A percentile compares a stretch with the other conserved stretches of the same genome.
phyloP scores from a whole-genome alignment of 2,329 filamentous ascomycete species.

The Didymosphaeria variabile region DNA sequence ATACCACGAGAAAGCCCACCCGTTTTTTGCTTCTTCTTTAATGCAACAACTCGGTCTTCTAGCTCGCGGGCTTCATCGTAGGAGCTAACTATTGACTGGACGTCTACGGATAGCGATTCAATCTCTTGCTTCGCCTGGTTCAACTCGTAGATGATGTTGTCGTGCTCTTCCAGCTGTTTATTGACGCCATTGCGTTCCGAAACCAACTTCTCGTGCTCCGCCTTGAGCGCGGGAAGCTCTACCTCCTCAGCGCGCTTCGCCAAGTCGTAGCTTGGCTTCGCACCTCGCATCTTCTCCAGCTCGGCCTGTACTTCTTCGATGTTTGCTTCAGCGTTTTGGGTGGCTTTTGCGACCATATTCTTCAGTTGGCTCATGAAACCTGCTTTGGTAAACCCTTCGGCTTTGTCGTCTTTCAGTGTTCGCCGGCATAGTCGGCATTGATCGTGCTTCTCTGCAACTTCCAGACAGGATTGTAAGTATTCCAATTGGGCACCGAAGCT shows the following conservation, averaged over 20 bases:
- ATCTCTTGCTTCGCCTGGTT: conserved; percentile 75
- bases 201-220: conserved; percentile 66
- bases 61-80: conserved; percentile 76
- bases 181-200: conserved; percentile 50
- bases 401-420: conserved; percentile 66
- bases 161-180: conserved; percentile 66
- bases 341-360: conserved; percentile 58
- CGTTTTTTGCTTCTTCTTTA: conserved; percentile 78
- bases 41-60: conserved; percentile 75
- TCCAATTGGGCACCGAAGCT: conserved; percentile 74
- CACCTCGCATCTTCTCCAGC: conserved; percentile 66
- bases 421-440: conserved; percentile 81
- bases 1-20: conserved; percentile 72
- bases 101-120: conserved; percentile 78
- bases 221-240: conserved; percentile 75
- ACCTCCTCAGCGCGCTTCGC: conserved; percentile 72
- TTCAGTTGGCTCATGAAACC: conserved; percentile 73
- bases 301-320: conserved; percentile 69
- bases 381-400: conserved; percentile 61
- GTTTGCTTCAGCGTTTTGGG: conserved; percentile 67
- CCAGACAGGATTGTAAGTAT: conserved; percentile 75
- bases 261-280: conserved; percentile 72
- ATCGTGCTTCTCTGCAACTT: conserved; percentile 72
- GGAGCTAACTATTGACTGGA: conserved; percentile 77
- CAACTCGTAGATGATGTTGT: conserved; percentile 69